Conservation (phyloP, 2,329 filamentous ascomycete species). For the Chaetomiaceae sp. region DNA sequence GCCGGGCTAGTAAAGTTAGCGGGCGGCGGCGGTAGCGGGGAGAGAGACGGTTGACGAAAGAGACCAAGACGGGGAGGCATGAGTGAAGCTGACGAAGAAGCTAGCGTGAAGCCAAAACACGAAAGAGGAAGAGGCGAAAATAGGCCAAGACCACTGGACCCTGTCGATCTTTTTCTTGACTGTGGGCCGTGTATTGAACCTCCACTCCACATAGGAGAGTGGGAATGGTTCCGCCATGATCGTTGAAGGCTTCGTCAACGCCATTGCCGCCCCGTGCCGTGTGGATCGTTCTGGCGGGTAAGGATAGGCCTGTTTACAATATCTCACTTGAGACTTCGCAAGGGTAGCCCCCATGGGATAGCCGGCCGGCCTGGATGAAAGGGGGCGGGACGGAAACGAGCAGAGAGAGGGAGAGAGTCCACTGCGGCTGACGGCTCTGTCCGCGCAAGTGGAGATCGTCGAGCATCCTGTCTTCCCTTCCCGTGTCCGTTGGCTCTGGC, state of each 20-base stretch:
- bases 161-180: neutral
- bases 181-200: neutral
- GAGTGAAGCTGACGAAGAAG: neutral
- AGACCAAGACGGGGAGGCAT: neutral
- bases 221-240: slow-evolving; percentile 1
- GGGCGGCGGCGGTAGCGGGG: too few relatives aligned
- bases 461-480: neutral
- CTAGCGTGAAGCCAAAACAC: neutral
- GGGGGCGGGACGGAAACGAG: neutral
- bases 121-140: neutral
- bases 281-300: neutral
- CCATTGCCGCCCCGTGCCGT: slow-evolving; percentile 5
- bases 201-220: too few relatives aligned
- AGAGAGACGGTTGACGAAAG: neutral
- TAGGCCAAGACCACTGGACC: slow-evolving; percentile 4
- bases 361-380: neutral
- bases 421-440: slow-evolving; percentile 13
- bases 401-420: too few relatives aligned
- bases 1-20: too few relatives aligned
- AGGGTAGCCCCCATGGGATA: neutral
- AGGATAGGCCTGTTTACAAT: neutral
- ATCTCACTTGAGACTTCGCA: neutral
- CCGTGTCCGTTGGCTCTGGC: neutral
- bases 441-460: slow-evolving; percentile 4
- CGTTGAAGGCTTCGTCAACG: slow-evolving; percentile 2